phyloP scores from a whole-genome alignment of 2,329 filamentous ascomycete species.

The Chalara sp. region DNA sequence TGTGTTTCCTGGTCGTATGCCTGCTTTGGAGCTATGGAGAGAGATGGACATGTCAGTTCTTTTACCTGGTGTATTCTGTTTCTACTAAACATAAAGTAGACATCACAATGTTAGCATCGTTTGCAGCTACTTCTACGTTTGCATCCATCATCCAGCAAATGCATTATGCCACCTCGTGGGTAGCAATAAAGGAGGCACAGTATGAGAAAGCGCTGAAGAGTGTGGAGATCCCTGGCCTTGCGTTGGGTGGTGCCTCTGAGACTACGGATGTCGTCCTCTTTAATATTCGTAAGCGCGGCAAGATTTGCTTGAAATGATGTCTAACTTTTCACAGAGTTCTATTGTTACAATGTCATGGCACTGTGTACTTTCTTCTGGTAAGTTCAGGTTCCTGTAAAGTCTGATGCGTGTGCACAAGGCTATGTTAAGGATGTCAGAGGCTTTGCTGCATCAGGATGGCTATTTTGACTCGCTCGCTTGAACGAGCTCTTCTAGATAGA shows the following conservation, averaged over 20 bases:
- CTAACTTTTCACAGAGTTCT: conserved; percentile 34
- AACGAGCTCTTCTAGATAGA: no score
- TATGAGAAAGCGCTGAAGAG: conserved; percentile 30
- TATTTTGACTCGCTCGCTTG: no score
- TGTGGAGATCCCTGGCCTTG: conserved; percentile 33
- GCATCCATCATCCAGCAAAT: conserved; percentile 25
- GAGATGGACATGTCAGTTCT: conserved; percentile 22
- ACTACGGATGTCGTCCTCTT: conserved; percentile 37
- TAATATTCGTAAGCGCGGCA: conserved; percentile 36
- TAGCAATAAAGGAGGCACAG: conserved; percentile 22
- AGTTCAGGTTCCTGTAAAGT: conserved; percentile 1
- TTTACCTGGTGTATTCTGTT: not conserved
- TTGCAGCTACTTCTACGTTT: conserved; percentile 21
- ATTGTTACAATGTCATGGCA: conserved; percentile 43
- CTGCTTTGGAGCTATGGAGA: conserved; percentile 26
- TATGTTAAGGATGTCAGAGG: no score
- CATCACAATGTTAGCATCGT: conserved; percentile 21
- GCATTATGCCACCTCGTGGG: conserved; percentile 21
- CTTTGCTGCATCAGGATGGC: no score
- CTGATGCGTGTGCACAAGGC: no score
- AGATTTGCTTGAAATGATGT: conserved; percentile 1
- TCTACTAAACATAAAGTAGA: conserved; percentile 9
- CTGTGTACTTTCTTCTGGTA: conserved; percentile 41
- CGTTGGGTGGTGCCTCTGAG: conserved; percentile 34
- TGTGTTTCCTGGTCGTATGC: conserved; percentile 17